These are phyloP conservation scores for Hypoxylon rubiginosum DNA, from an alignment of 2,329 filamentous ascomycete species.

Conservation along the genomic window DNA sequence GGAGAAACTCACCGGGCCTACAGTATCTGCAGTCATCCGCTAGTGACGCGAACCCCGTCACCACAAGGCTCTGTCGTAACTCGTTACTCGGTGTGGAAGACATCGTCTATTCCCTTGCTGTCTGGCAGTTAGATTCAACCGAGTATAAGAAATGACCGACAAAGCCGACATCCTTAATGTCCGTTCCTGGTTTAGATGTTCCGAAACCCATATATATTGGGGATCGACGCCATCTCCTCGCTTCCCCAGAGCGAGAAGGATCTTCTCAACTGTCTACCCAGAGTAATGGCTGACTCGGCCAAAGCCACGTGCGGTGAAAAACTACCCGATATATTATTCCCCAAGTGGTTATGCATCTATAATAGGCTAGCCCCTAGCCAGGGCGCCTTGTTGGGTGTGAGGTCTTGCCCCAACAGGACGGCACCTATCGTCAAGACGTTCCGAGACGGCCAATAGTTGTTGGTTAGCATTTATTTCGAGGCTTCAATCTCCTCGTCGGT, in stretches of 20 bases:
- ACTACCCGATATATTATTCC: not conserved
- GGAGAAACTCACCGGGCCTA: constrained; percentile 34
- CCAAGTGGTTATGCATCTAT: not conserved
- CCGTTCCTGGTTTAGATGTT: not conserved
- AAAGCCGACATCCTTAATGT: not conserved
- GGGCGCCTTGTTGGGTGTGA: not conserved
- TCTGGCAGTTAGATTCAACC: not conserved
- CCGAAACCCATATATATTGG: not conserved
- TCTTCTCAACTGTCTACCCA: not conserved
- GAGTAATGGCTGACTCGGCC: not conserved
- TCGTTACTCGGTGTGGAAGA: constrained; percentile 8
- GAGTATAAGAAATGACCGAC: not conserved
- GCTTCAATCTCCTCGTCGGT: not conserved
- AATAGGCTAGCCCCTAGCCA: not conserved
- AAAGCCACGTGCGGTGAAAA: not conserved
- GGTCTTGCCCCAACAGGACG: not conserved
- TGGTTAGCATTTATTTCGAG: too few species aligned
- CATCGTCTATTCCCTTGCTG: not conserved
- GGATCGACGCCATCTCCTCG: not conserved
- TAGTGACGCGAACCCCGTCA: constrained; percentile 4
- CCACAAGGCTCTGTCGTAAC: not conserved
- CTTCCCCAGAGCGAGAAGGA: not conserved
- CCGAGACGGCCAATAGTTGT: too few species aligned
- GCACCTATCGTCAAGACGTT: not conserved
- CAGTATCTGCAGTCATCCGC: constrained; percentile 22